Evolutionary conservation across 352 stramenopile species (phyloP).

Genomic region (Globisporangium yorkense): DNA sequence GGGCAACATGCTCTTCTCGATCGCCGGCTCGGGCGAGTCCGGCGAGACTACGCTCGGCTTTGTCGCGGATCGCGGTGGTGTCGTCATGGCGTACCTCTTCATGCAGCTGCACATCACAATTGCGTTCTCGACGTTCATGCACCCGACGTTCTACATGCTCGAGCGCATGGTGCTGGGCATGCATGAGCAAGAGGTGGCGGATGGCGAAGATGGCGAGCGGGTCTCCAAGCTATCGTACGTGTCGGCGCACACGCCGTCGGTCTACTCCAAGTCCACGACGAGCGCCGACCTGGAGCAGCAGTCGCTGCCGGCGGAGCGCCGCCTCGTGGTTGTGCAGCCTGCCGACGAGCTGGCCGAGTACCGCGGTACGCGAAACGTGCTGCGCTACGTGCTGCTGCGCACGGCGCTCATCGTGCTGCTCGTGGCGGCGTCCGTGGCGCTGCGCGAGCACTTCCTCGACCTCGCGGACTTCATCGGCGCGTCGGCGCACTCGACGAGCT

Average conservation of each 20-base stretch:
- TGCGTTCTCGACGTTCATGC: slow-evolving; percentile 39
- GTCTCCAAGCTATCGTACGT: slow-evolving; percentile 9
- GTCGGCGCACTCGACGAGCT: slow-evolving; percentile 19
- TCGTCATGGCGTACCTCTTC: slow-evolving; percentile 37
- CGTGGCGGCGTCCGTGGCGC: slow-evolving; percentile 13
- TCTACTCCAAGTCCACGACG: slow-evolving; percentile 14
- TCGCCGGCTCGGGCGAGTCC: slow-evolving; percentile 17
- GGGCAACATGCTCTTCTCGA: slow-evolving; percentile 48
- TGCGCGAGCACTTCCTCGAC: slow-evolving; percentile 17
- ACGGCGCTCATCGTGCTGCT: slow-evolving; percentile 16
- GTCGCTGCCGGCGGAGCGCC: background rate
- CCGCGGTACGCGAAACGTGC: slow-evolving; percentile 13
- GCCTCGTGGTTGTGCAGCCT: slow-evolving; percentile 3
- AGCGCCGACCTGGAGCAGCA: slow-evolving; percentile 12
- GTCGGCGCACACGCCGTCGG: slow-evolving; percentile 9
- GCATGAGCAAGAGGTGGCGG: slow-evolving; percentile 14
- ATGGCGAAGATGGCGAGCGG: background rate
- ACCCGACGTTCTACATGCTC: slow-evolving; percentile 43
- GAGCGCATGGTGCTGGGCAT: slow-evolving; percentile 41
- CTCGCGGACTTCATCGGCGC: slow-evolving; percentile 26
- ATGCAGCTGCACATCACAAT: slow-evolving; percentile 53
- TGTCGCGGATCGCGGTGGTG: slow-evolving; percentile 21
- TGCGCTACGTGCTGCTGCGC: slow-evolving; percentile 19
- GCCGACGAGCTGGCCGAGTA: slow-evolving; percentile 13
- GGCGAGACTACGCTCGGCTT: slow-evolving; percentile 29